These are phyloP conservation scores for Myxozyma monticola DNA, from an alignment of 805 yeast species.

Conservation along the genomic window DNA sequence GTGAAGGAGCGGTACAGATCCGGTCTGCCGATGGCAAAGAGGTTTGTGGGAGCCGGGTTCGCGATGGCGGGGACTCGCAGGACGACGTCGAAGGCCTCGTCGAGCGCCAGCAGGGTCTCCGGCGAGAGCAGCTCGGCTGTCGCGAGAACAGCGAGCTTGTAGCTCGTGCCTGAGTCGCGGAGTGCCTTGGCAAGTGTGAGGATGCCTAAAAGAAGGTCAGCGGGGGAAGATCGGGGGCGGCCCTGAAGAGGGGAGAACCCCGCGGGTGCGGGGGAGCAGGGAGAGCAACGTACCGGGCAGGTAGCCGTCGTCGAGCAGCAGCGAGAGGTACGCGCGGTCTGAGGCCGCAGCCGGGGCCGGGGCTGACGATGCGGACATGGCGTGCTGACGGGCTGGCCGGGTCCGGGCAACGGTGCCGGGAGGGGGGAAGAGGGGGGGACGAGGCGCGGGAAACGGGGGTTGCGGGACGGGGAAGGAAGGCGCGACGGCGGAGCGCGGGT, in stretches of 20 bases:
- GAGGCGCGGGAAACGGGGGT: no score
- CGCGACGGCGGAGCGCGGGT: no score
- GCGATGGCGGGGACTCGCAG: constrained; percentile 36
- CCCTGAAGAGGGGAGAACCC: no score
- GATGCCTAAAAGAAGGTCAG: constrained; percentile 46
- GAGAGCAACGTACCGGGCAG: constrained; percentile 32
- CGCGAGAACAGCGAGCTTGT: constrained; percentile 35
- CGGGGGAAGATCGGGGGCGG: not conserved
- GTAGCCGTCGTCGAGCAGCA: constrained; percentile 49
- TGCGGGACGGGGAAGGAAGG: no score
- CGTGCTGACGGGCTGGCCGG: no score
- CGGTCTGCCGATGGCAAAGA: constrained; percentile 47
- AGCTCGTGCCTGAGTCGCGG: constrained; percentile 31
- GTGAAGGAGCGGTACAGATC: constrained; percentile 49
- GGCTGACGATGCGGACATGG: no score
- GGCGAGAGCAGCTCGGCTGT: constrained; percentile 10
- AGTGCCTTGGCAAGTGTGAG: constrained; percentile 48
- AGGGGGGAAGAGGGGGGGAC: not conserved
- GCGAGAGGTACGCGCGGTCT: constrained; percentile 45
- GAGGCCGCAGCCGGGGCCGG: no score
- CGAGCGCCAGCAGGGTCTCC: constrained; percentile 18
- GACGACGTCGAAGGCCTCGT: constrained; percentile 34
- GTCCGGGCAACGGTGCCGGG: not conserved
- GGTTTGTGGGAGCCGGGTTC: constrained; percentile 32
- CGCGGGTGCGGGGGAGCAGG: no score